These are phyloP conservation scores for Luffa acutangula DNA, from an alignment of 306 rosid species.

Conservation along the genomic window DNA sequence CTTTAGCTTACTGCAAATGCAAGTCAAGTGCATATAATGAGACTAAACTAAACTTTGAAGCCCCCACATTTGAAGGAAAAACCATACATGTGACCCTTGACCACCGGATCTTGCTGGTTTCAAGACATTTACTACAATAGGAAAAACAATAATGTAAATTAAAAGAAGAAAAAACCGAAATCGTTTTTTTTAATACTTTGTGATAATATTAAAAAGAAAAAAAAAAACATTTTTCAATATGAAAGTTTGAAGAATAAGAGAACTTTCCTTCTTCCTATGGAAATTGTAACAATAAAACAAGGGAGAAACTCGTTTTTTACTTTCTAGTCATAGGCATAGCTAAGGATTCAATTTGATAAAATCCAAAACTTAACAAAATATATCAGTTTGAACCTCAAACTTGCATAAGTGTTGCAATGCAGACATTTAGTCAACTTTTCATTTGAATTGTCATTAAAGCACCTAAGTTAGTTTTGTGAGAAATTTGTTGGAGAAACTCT, in stretches of 20 bases:
- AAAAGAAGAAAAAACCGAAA: not conserved
- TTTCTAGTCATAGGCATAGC: too few species aligned
- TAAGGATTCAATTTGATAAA: too few species aligned
- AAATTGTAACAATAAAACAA: not conserved
- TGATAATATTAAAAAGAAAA: not conserved
- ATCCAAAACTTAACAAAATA: too few species aligned
- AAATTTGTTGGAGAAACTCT: too few species aligned
- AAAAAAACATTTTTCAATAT: too few species aligned
- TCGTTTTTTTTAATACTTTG: not conserved
- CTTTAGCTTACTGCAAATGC: not conserved
- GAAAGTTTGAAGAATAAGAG: not conserved
- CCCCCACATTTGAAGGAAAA: not conserved
- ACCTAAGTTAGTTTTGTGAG: too few species aligned
- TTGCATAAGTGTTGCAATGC: too few species aligned
- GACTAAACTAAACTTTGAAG: not conserved
- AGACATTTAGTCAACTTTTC: too few species aligned
- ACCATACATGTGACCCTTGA: not conserved
- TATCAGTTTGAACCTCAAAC: too few species aligned
- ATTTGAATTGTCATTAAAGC: too few species aligned
- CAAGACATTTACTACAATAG: not conserved
- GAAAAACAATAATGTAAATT: not conserved
- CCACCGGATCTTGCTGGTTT: not conserved
- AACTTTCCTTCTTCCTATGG: not conserved
- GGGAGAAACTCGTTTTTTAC: not conserved
- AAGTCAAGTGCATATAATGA: not conserved